phyloP scores from a whole-genome alignment of 176 grass and related monocot genomes.

The Carex pumila region DNA sequence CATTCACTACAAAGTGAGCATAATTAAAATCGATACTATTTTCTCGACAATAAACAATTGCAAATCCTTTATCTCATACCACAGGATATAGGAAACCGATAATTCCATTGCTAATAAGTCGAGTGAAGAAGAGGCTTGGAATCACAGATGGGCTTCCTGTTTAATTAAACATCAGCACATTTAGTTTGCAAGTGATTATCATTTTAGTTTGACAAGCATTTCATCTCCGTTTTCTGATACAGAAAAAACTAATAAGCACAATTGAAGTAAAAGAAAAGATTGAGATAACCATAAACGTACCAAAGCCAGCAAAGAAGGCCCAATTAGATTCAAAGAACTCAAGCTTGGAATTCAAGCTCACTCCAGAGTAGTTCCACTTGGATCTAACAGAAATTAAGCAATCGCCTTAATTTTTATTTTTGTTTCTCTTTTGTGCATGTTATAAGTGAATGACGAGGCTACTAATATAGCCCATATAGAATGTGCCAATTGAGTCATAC shows the following conservation, averaged over 20 bases:
- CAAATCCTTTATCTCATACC: conserved; percentile 42
- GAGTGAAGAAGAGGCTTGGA: conserved; percentile 80
- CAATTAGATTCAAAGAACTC: conserved; percentile 97
- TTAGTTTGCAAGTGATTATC: background rate
- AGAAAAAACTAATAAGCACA: background rate
- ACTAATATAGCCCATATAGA: background rate
- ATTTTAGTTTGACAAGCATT: background rate
- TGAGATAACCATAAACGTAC: conserved; percentile 36
- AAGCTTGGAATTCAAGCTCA: conserved; percentile 68
- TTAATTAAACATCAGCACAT: conserved; percentile 11
- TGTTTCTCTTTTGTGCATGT: background rate
- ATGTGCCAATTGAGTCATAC: background rate
- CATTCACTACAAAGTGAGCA: background rate
- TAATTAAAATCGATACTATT: background rate
- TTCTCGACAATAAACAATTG: background rate
- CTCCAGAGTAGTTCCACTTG: conserved; percentile 89
- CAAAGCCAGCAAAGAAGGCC: conserved; percentile 98
- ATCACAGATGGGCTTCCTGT: conserved; percentile 81
- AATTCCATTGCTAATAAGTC: conserved; percentile 75
- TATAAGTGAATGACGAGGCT: background rate
- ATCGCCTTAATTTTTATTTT: background rate
- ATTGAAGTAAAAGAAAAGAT: background rate
- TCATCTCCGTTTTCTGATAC: background rate
- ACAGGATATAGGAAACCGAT: conserved; percentile 94
- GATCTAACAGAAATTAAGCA: conserved; percentile 49